phyloP scores from a whole-genome alignment of 495 filamentous ascomycete species.

The Aspergillus asperescens region DNA sequence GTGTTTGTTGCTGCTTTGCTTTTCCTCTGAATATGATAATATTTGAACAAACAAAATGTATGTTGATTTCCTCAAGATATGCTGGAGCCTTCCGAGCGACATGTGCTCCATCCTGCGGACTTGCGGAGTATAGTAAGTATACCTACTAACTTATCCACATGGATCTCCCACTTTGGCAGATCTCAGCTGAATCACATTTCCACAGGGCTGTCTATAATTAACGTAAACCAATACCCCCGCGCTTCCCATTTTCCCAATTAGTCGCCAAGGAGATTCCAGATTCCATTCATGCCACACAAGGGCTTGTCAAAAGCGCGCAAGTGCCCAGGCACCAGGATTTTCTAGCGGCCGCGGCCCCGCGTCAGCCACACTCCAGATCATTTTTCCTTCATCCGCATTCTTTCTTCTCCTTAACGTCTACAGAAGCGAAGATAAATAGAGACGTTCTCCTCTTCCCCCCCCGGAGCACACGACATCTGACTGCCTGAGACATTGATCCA shows the following conservation, averaged over 20 bases:
- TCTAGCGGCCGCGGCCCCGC: not conserved
- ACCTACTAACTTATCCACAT: too few relatives aligned
- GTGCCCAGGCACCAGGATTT: slow-evolving; percentile 17
- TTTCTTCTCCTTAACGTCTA: not conserved
- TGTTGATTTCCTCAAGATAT: not conserved
- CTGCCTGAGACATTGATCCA: too few relatives aligned
- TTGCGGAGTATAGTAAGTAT: not conserved
- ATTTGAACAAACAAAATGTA: not conserved
- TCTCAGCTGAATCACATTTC: not conserved
- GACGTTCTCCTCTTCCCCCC: not conserved
- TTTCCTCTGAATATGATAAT: not conserved
- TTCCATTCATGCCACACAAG: not conserved
- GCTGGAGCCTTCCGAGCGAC: not conserved
- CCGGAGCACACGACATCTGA: not conserved
- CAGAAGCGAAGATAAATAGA: not conserved
- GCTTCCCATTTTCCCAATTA: not conserved
- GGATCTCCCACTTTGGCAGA: too few relatives aligned
- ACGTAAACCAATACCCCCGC: not conserved
- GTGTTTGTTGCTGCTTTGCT: not conserved
- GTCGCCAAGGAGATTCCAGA: not conserved
- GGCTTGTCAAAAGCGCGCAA: not conserved
- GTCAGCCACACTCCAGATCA: not conserved
- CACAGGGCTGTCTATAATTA: not conserved
- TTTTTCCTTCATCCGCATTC: not conserved
- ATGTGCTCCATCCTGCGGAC: not conserved